Evolutionary conservation across 345 rosid species (phyloP).

Genomic region (Eucalyptus pauciflora): DNA sequence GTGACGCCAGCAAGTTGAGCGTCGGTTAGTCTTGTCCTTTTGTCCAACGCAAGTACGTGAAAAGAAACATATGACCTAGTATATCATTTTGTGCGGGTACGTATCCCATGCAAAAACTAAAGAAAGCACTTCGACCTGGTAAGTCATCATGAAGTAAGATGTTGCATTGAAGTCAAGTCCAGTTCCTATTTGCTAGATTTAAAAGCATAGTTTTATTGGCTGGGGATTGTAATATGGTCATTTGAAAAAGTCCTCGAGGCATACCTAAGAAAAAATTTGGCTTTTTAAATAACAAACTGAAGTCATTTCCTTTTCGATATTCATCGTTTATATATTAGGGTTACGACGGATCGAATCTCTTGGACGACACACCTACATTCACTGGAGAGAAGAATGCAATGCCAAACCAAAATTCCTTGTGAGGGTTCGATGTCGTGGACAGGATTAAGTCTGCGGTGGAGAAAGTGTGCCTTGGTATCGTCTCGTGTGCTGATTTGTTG

Average conservation of each 20-base stretch:
- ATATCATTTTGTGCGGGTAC: background rate
- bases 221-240: background rate
- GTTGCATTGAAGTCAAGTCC: background rate
- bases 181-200: background rate
- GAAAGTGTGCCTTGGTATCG: conserved; percentile 30
- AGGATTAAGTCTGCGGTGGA: conserved; percentile 30
- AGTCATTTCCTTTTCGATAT: background rate
- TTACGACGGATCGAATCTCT: conserved; percentile 44
- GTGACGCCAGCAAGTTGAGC: too few relatives aligned
- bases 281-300: background rate
- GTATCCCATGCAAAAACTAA: background rate
- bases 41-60: background rate
- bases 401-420: conserved; percentile 22
- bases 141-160: background rate
- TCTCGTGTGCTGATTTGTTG: conserved; percentile 46
- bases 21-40: background rate
- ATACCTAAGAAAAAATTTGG: background rate
- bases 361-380: conserved; percentile 34
- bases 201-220: background rate
- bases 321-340: conserved; percentile 17
- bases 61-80: background rate
- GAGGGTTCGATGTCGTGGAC: conserved; percentile 34
- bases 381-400: conserved; percentile 41
- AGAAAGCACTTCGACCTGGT: background rate
- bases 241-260: background rate